Evolutionary conservation across 768 basidiomycete species (phyloP), one percentile per base, ranked within the genome.

Genomic region (Macrolepiota fuliginosa): DNA sequence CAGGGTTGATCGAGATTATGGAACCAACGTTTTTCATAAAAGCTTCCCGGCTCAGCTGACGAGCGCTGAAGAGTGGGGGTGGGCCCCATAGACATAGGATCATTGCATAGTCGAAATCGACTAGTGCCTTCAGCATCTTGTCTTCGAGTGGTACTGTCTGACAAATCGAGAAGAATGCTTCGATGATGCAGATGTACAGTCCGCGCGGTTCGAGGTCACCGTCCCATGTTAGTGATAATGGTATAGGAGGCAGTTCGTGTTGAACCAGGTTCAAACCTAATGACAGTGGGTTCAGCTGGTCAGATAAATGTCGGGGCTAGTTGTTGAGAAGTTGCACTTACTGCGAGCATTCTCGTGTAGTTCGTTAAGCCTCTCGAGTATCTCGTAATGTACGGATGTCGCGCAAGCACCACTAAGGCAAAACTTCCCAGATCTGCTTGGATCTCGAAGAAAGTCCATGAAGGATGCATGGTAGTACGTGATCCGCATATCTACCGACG

Each of bases 381-480:
- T 15, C 7, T 45, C 42, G 42, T 45, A 19, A 45, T 19, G 42
- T 19, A 45, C 15, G 7, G 19, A 19, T n/a, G 32, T 11, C 4
- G 55, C 55, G 17, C 42, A 47, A 19, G 45, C 27, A 9, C 22
- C 15, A 1, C 11, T 46, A 5, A 46, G 15, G 32, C 55, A 56
- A 11, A 56, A 56, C 10, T 35, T 29, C 15, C 40, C 25, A 13
- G 42, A 45, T 19, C 56, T 29, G 7, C 10, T 11, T 3, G 22
- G 56, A 36, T 58, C 56, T 24, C 29, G n/a, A 11, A 58, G 7
- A 17, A 58, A 58, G 2, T 58, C 46, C 56, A 58, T 47, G 35
- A 58, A 58, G 13, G 56, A 58, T n/a, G 56, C 42, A 24, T 58
- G 56, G 22, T 49, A 58, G 17, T 49, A 58, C 17, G 5, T 49